phyloP scores from a whole-genome alignment of 768 basidiomycete genomes.

The Podaxis mareebaensis region DNA sequence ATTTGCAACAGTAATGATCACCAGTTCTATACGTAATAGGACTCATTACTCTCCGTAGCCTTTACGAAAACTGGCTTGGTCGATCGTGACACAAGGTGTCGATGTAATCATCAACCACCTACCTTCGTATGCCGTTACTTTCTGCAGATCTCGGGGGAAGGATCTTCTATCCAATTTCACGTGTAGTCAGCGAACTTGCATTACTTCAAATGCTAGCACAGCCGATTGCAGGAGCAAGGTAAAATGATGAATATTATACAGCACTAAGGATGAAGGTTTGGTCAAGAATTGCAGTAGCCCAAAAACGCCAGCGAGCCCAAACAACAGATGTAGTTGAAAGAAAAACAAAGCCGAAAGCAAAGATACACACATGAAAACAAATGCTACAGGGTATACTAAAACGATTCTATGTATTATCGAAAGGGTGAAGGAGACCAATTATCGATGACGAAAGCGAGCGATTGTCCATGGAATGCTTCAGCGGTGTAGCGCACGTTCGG shows the following conservation, averaged over 20 bases:
- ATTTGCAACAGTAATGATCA: neutral
- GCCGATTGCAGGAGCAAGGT: neutral
- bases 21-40: neutral
- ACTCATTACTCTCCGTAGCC: neutral
- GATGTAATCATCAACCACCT: constrained; percentile 9
- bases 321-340: neutral
- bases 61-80: constrained; percentile 9
- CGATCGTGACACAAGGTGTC: constrained; percentile 19
- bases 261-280: constrained; percentile 4
- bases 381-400: constrained; percentile 17
- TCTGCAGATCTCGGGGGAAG: constrained; percentile 5
- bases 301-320: constrained; percentile 3
- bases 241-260: constrained; percentile 16
- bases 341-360: constrained; percentile 6
- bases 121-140: constrained; percentile 17
- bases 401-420: constrained; percentile 3
- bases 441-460: constrained; percentile 5
- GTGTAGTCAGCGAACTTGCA: neutral
- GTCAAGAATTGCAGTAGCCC: constrained; percentile 1
- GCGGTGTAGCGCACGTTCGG: constrained; percentile 63
- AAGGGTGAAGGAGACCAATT: neutral
- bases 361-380: constrained; percentile 11
- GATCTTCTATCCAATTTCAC: constrained; percentile 7
- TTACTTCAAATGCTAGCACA: neutral
- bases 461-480: constrained; percentile 31